These are phyloP conservation scores for Omphalotus guepiniiformis DNA, from an alignment of 768 basidiomycete genomes.

Conservation along the genomic window DNA sequence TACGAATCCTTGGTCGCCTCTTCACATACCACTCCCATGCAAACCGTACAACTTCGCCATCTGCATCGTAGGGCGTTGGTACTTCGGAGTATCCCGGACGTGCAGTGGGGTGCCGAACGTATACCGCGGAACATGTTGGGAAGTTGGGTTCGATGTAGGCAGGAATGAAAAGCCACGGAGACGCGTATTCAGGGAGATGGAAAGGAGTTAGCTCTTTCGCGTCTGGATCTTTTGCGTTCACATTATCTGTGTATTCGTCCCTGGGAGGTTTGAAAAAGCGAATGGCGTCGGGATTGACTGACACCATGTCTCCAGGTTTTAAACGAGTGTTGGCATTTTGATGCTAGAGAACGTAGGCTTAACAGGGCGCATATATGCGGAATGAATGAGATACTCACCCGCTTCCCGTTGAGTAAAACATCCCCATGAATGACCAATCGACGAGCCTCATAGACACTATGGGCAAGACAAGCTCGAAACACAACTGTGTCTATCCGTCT, in stretches of 20 bases:
- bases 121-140: slow-evolving; percentile 85
- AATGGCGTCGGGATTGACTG: slow-evolving; percentile 80
- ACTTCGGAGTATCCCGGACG: slow-evolving; percentile 95
- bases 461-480: slow-evolving; percentile 84
- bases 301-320: slow-evolving; percentile 91
- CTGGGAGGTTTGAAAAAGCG: slow-evolving; percentile 54
- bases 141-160: slow-evolving; percentile 86
- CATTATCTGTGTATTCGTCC: slow-evolving; percentile 29
- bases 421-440: slow-evolving; percentile 82
- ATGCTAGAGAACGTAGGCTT: slow-evolving; percentile 46
- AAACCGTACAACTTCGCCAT: slow-evolving; percentile 86
- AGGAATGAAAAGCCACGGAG: slow-evolving; percentile 92
- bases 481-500: slow-evolving; percentile 88
- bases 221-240: slow-evolving; percentile 20
- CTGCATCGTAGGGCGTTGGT: slow-evolving; percentile 93
- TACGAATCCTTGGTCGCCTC: slow-evolving; percentile 62
- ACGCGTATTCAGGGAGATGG: slow-evolving; percentile 79
- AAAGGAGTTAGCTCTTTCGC: slow-evolving; percentile 54
- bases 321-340: slow-evolving; percentile 81
- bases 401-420: slow-evolving; percentile 85
- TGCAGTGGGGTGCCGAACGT: slow-evolving; percentile 94
- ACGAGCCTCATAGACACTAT: slow-evolving; percentile 87
- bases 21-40: slow-evolving; percentile 96
- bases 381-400: slow-evolving; percentile 46
- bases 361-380: not conserved